These are phyloP conservation scores for Phytophthora constricta DNA, from an alignment of 352 stramenopile genomes.

Conservation along the genomic window DNA sequence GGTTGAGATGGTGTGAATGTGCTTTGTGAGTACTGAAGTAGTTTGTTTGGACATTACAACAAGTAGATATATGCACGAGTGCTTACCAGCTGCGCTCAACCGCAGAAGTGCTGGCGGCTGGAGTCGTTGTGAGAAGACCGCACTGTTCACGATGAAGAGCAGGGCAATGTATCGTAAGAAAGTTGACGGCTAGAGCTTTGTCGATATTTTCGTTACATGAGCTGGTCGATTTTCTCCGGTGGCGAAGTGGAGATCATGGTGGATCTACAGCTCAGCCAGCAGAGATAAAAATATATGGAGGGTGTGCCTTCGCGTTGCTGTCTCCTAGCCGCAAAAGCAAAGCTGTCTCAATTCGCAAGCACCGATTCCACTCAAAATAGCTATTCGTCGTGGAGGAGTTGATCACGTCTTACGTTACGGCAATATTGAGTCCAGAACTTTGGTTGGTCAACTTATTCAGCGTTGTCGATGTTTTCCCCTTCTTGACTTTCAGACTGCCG, in stretches of 20 bases:
- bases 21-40: too few species aligned
- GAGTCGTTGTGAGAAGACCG: slow-evolving; percentile 53
- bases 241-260: slow-evolving; percentile 49
- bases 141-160: slow-evolving; percentile 24
- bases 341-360: background rate
- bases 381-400: background rate
- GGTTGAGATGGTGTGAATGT: too few species aligned
- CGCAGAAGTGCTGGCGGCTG: slow-evolving; percentile 49
- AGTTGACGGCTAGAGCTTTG: background rate
- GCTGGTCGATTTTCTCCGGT: slow-evolving; percentile 54
- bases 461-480: slow-evolving; percentile 21
- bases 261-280: too few species aligned
- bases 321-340: background rate
- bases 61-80: too few species aligned
- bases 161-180: background rate
- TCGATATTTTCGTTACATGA: slow-evolving; percentile 47
- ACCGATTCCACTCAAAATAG: slow-evolving; percentile 31
- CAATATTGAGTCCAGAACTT: slow-evolving; percentile 5
- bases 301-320: too few species aligned
- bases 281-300: too few species aligned
- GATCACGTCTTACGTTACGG: slow-evolving; percentile 26
- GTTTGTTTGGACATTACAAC: too few species aligned
- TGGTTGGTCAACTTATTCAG: slow-evolving; percentile 23
- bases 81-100: slow-evolving; percentile 52
- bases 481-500: slow-evolving; percentile 7